Evolutionary conservation across 176 grass and related monocot genomes (phyloP).

Genomic region (Puya raimondii): DNA sequence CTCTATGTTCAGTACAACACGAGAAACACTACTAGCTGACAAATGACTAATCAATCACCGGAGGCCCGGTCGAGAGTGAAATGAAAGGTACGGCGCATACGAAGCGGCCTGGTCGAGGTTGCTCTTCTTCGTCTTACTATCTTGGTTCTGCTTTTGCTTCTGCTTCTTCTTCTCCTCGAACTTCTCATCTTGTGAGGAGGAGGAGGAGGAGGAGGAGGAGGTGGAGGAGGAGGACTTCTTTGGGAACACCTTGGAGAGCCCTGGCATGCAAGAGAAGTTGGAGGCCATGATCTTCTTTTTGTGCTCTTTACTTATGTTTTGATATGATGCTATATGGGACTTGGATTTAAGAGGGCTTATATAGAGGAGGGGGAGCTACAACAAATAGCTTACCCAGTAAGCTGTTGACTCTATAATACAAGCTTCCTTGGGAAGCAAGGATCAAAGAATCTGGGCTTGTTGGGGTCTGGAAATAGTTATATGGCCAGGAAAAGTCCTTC

Average conservation of each 20-base stretch:
- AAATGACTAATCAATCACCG: background rate
- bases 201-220: background rate
- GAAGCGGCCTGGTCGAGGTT: background rate
- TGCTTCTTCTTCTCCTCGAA: background rate
- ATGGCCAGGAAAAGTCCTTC: too few relatives aligned
- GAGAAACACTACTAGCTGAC: too few relatives aligned
- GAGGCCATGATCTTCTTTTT: background rate
- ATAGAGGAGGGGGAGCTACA: too few relatives aligned
- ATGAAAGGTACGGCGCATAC: background rate
- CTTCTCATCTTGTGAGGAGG: background rate
- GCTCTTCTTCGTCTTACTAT: background rate
- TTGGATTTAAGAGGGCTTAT: too few relatives aligned
- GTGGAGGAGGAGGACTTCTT: background rate
- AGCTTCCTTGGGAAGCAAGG: too few relatives aligned
- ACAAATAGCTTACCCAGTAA: too few relatives aligned
- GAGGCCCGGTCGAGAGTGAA: background rate
- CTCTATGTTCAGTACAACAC: too few relatives aligned
- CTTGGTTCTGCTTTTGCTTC: background rate
- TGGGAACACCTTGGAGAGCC: background rate
- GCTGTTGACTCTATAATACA: too few relatives aligned
- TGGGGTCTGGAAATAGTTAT: too few relatives aligned
- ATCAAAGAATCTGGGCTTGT: too few relatives aligned
- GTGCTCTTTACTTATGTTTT: background rate
- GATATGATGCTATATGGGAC: too few relatives aligned
- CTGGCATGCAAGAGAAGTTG: slow-evolving; percentile 9